Evolutionary conservation across 192 early-diverging fungal species (phyloP), one percentile per base, ranked within the genome.

Genomic region (Coemansia sp.): DNA sequence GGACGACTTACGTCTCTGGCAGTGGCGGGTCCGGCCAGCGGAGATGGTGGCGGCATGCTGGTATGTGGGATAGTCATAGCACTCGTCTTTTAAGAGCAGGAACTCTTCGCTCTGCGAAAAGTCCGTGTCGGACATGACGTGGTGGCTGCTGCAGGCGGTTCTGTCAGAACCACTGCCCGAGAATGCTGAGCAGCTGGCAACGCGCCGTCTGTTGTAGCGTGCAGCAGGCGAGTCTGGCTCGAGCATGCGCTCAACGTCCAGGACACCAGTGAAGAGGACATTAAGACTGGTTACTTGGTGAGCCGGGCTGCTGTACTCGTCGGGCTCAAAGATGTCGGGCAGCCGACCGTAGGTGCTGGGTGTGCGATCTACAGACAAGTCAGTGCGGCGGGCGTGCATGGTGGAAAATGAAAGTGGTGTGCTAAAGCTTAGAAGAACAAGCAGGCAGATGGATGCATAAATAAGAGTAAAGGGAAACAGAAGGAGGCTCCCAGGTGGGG

Each of bases 311-410:
- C 35, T 56, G 44, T 47, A 38, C 36, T 47, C 36, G 13, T 64
- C 61, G 5, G 61, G 61, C 48, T 64, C 61, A 28, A 64, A 64
- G 19, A 64, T 64, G 34, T 64, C 61, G 9, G 61, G 54, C 48
- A 64, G 48, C 20, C 44, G 28, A 18, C 38, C 56, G 61, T 44
- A 16, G n/a, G n/a, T n/a, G n/a, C n/a, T n/a, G n/a, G n/a, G n/a
- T n/a, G n/a, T n/a, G n/a, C n/a, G n/a, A n/a, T n/a, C n/a, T n/a
- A n/a, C n/a, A n/a, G n/a, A n/a, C n/a, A n/a, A n/a, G n/a, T n/a
- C n/a, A n/a, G n/a, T n/a, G n/a, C n/a, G n/a, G n/a, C n/a, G n/a
- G n/a, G n/a, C n/a, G n/a, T n/a, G n/a, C n/a, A n/a, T n/a, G n/a
- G n/a, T n/a, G n/a, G n/a, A n/a, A n/a, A n/a, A n/a, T n/a, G n/a